Percentiles rank a stretch among this genome's conserved stretches.
Conservation (phyloP, 345 rosid species). For the Melaleuca quinquenervia region DNA sequence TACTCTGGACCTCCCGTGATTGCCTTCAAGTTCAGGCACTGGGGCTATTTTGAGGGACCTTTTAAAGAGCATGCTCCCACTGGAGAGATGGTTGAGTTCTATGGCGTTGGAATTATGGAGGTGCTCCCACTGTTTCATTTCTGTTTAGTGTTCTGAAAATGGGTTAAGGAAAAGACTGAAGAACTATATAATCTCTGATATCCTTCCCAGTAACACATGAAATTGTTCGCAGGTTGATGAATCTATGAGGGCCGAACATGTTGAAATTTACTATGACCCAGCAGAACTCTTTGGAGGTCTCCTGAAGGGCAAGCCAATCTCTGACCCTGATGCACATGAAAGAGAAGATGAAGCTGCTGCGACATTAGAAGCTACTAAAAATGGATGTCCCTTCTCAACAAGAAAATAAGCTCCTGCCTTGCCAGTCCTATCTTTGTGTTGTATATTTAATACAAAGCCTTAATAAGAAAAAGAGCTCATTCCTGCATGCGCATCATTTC, state of each 20-base stretch:
- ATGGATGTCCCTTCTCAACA: not conserved
- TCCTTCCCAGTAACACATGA: not conserved
- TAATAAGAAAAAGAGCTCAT: not conserved
- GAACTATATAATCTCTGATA: not conserved
- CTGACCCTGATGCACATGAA: not conserved
- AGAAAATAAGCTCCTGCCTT: not conserved
- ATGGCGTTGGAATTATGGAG: conserved; percentile 61
- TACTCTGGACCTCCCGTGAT: conserved; percentile 72
- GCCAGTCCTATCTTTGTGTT: not conserved
- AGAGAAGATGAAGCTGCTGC: not conserved
- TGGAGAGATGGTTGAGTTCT: conserved; percentile 50
- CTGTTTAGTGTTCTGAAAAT: not conserved
- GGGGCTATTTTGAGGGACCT: conserved; percentile 81
- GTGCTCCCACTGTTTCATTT: conserved; percentile 5
- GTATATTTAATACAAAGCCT: not conserved
- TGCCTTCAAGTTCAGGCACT: conserved; percentile 74
- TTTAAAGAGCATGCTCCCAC: conserved; percentile 67
- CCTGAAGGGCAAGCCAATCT: conserved; percentile 19
- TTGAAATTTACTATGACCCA: conserved; percentile 59
- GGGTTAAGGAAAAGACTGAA: not conserved
- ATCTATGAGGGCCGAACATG: conserved; percentile 49
- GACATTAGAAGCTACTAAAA: not conserved
- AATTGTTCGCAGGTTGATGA: conserved; percentile 46
- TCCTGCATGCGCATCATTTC: not conserved
- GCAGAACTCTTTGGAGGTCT: conserved; percentile 58